A percentile compares a stretch with the other conserved stretches of the same genome.
Evolutionary conservation across 2,329 filamentous ascomycete species (phyloP).

Genomic region (Lachnellula occidentalis): DNA sequence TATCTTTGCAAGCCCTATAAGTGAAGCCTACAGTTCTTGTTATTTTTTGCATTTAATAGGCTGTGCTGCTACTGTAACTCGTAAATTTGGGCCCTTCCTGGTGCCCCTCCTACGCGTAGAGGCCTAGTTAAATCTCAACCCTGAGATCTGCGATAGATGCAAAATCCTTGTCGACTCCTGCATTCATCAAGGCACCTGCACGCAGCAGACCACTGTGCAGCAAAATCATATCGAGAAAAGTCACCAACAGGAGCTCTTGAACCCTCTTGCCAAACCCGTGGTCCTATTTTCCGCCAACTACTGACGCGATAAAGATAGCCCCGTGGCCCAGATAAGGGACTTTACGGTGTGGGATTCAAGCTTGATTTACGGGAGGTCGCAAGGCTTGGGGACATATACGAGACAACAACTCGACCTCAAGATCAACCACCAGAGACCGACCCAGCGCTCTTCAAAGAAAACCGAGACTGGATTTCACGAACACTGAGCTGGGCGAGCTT

Average conservation of each 20-base stretch:
- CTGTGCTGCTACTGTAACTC: not conserved
- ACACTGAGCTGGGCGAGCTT: conserved; percentile 34
- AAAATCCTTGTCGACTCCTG: no score
- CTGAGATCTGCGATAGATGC: no score
- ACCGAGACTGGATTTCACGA: conserved; percentile 3
- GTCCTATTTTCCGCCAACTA: not conserved
- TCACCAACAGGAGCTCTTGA: not conserved
- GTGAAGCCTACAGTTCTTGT: no score
- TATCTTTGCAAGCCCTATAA: no score
- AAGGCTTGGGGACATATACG: not conserved
- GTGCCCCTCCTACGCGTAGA: not conserved
- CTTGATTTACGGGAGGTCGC: not conserved
- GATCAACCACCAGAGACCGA: not conserved
- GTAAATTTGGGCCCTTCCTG: not conserved
- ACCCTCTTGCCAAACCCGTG: not conserved
- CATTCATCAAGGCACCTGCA: not conserved
- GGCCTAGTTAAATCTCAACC: not conserved
- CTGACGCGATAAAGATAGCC: not conserved
- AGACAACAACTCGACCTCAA: not conserved
- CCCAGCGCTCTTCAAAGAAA: not conserved
- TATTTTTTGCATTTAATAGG: no score
- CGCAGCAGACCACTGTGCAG: not conserved
- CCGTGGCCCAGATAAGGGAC: not conserved
- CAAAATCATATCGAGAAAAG: not conserved
- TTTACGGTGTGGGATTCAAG: not conserved